Evolutionary conservation across 2,329 filamentous ascomycete genomes (phyloP).

Genomic region (Bipolaris sorokiniana): DNA sequence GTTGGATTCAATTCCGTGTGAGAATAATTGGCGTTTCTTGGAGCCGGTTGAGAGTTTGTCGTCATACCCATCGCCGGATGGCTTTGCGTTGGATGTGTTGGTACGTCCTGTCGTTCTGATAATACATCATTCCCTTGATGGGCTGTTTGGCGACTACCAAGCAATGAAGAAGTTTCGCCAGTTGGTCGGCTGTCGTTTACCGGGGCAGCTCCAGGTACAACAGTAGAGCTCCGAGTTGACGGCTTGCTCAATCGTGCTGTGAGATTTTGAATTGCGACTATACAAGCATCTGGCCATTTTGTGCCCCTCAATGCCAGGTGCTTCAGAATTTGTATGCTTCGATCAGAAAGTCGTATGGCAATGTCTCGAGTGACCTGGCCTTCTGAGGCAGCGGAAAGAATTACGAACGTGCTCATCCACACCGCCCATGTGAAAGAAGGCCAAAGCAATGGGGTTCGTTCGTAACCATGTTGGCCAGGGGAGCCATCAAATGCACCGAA

Average conservation of each 20-base stretch:
- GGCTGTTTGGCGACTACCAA: neutral
- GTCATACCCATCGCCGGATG: neutral
- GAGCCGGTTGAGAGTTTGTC: neutral
- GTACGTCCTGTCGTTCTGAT: neutral
- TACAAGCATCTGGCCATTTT: conserved; percentile 35
- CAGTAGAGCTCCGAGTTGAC: conserved; percentile 16
- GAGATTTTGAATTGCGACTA: conserved; percentile 31
- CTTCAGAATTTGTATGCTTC: conserved; percentile 28
- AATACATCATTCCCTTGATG: neutral
- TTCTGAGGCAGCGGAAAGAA: conserved; percentile 31
- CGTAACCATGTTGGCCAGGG: conserved; percentile 28
- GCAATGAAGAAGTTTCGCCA: neutral
- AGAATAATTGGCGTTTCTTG: neutral
- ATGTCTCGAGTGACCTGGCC: conserved; percentile 26
- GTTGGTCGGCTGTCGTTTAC: neutral
- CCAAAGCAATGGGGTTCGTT: conserved; percentile 31
- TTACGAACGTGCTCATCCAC: conserved; percentile 35
- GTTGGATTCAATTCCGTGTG: neutral
- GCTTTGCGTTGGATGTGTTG: neutral
- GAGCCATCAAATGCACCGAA: conserved; percentile 34
- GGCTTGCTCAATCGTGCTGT: conserved; percentile 17
- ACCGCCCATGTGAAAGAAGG: conserved; percentile 38
- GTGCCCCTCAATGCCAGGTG: conserved; percentile 34
- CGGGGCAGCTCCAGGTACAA: neutral
- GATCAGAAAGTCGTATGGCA: conserved; percentile 23